phyloP scores from a whole-genome alignment of 2,329 filamentous ascomycete species.

The Lomentospora prolificans region DNA sequence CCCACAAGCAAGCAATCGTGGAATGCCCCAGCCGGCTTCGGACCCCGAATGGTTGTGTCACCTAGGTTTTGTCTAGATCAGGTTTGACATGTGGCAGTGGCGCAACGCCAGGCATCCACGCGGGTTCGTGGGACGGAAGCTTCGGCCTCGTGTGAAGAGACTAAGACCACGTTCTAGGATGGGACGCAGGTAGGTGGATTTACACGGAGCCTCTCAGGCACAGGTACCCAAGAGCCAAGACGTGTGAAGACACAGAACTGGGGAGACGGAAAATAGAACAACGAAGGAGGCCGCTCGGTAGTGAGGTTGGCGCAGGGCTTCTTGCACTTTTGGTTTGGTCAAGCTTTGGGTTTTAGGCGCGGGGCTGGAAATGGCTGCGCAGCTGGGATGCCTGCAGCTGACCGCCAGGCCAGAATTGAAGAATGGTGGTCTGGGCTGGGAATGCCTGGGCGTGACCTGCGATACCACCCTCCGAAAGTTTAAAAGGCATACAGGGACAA shows the following conservation, averaged over 20 bases:
- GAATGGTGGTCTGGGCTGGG: background rate
- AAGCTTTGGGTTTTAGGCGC: background rate
- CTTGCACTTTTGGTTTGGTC: background rate
- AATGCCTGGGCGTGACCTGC: too few relatives aligned
- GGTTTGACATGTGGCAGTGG: background rate
- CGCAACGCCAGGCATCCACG: background rate
- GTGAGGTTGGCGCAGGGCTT: too few relatives aligned
- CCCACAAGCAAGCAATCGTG: too few relatives aligned
- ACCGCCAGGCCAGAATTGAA: background rate
- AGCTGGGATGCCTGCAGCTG: background rate
- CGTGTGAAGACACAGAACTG: background rate
- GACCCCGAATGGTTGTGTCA: too few relatives aligned
- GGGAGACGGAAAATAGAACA: background rate
- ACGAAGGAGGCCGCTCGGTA: slow-evolving; percentile 3
- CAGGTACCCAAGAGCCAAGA: background rate
- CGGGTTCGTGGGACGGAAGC: background rate
- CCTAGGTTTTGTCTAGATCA: background rate
- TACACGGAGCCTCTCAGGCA: background rate
- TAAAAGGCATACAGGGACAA: background rate
- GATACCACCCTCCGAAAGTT: too few relatives aligned
- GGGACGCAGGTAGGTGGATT: background rate
- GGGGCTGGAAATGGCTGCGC: background rate
- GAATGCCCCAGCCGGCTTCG: too few relatives aligned
- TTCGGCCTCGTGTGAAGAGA: background rate
- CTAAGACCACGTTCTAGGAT: background rate